Evolutionary conservation across 768 basidiomycete species (phyloP).

Genomic region (Atractiella rhizophila): DNA sequence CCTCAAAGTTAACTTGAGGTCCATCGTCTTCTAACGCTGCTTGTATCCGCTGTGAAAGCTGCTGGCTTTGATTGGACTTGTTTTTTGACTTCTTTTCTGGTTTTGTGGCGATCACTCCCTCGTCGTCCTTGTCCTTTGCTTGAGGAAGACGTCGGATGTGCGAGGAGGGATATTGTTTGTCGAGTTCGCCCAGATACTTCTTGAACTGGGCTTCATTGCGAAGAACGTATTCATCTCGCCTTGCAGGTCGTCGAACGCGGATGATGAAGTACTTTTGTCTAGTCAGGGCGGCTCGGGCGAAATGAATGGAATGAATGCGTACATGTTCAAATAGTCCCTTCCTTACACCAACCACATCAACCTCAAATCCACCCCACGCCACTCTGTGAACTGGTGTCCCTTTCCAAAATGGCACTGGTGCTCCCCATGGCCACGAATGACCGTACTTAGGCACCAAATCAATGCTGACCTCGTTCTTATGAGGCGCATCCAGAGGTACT

Average conservation of each 20-base stretch:
- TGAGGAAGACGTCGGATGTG: conserved; percentile 6
- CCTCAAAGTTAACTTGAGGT: no score
- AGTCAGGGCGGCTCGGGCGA: no score
- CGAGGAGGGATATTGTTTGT: conserved; percentile 2
- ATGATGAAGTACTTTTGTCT: conserved; percentile 8
- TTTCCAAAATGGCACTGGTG: not conserved
- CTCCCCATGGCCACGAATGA: conserved; percentile 4
- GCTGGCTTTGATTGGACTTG: no score
- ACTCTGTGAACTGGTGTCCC: conserved; percentile 3
- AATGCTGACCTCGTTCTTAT: no score
- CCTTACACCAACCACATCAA: conserved; percentile 6
- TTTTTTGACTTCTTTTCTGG: no score
- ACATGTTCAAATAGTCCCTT: conserved; percentile 1
- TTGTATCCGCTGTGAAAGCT: no score
- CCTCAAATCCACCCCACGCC: conserved; percentile 10
- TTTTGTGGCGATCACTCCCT: no score
- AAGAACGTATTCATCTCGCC: conserved; percentile 8
- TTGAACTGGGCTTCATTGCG: conserved; percentile 5
- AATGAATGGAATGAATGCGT: not conserved
- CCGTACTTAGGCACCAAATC: conserved; percentile 6
- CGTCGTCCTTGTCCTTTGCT: conserved; percentile 6
- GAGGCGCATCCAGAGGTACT: no score
- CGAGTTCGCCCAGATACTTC: conserved; percentile 2
- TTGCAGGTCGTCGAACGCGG: conserved; percentile 5
- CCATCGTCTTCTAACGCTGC: no score